These are phyloP conservation scores for Solanum medicagineum DNA, from an alignment of 257 asterid species.

Conservation along the genomic window DNA sequence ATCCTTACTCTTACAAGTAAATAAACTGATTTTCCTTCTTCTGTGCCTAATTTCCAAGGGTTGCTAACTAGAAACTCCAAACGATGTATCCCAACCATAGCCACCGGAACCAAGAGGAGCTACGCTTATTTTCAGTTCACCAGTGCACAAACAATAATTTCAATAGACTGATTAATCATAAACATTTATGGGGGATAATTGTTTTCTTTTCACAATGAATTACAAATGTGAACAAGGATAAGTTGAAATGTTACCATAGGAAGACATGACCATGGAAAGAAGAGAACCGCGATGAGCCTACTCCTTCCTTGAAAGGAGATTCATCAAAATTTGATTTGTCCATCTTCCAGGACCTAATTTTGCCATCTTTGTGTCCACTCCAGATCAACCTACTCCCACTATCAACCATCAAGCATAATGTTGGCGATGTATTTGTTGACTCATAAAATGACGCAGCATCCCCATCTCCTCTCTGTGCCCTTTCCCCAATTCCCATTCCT, in stretches of 20 bases:
- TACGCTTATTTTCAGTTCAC: neutral
- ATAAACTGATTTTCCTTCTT: neutral
- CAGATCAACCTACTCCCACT: slow-evolving; percentile 61
- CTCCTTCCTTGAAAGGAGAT: slow-evolving; percentile 65
- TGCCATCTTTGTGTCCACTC: slow-evolving; percentile 98
- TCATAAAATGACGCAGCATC: slow-evolving; percentile 84
- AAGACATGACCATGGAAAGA: slow-evolving; percentile 55
- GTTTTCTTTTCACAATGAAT: neutral
- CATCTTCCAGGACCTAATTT: slow-evolving; percentile 84
- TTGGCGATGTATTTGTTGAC: slow-evolving; percentile 53
- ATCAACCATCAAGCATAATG: slow-evolving; percentile 64
- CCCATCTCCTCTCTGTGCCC: slow-evolving; percentile 78
- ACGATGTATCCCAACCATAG: neutral
- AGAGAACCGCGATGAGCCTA: slow-evolving; percentile 83
- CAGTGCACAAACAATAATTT: neutral
- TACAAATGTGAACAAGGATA: neutral
- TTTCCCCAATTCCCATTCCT: slow-evolving; percentile 52
- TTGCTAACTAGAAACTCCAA: neutral
- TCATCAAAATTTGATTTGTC: slow-evolving; percentile 49
- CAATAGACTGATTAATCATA: neutral
- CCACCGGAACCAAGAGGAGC: neutral
- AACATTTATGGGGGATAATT: neutral
- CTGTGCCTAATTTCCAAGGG: neutral
- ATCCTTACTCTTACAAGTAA: neutral
- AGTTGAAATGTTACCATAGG: slow-evolving; percentile 46